phyloP scores from a whole-genome alignment of 2,329 filamentous ascomycete genomes.

The Whalleya microplaca region DNA sequence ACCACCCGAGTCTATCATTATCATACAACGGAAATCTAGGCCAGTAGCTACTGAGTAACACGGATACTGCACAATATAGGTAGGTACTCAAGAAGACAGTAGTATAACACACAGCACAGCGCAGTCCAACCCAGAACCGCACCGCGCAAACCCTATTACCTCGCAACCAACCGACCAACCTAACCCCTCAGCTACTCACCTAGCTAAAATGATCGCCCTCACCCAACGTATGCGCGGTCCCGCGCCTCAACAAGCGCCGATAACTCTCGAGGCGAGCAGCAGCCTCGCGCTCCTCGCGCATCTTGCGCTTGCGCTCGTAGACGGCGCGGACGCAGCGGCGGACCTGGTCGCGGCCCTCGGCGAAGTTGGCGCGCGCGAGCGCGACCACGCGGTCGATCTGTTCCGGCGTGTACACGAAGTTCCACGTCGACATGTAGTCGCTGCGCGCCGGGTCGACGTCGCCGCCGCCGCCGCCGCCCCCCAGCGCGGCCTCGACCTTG shows the following conservation, averaged over 20 bases:
- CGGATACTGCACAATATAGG: not conserved
- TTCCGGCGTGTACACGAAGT: constrained; percentile 92
- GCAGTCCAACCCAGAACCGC: not conserved
- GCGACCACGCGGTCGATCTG: constrained; percentile 85
- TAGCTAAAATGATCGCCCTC: constrained; percentile 70
- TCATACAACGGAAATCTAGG: no score
- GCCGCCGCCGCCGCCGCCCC: no score
- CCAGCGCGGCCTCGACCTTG: constrained; percentile 72
- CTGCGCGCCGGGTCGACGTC: constrained; percentile 81
- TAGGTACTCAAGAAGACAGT: not conserved
- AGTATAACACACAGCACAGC: not conserved
- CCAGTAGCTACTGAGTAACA: no score
- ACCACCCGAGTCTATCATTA: constrained; percentile 1
- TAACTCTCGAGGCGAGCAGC: constrained; percentile 44
- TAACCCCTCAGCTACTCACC: constrained; percentile 17
- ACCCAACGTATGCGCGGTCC: constrained; percentile 59
- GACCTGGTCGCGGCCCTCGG: constrained; percentile 79
- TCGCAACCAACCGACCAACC: not conserved
- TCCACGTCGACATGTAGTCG: constrained; percentile 95
- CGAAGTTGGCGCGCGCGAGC: constrained; percentile 84
- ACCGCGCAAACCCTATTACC: constrained; percentile 52
- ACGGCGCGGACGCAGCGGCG: constrained; percentile 81
- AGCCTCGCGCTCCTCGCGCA: constrained; percentile 59
- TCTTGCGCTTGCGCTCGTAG: constrained; percentile 85
- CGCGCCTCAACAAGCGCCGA: constrained; percentile 52